Evolutionary conservation across 768 basidiomycete species (phyloP).

Genomic region (Phanerochaete sordida): DNA sequence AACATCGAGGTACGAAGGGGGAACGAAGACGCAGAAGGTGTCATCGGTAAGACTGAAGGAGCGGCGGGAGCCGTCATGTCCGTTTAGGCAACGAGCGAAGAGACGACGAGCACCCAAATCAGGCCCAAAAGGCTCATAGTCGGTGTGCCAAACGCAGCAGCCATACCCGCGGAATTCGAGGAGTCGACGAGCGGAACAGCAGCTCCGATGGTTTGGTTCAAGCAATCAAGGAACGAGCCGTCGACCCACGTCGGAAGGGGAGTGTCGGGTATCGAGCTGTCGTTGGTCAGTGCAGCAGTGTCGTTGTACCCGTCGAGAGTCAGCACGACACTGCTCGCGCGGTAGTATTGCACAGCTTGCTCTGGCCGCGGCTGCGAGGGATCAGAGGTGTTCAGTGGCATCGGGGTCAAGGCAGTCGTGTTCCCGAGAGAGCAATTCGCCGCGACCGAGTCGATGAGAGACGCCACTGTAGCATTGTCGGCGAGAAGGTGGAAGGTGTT

Average conservation of each 20-base stretch:
- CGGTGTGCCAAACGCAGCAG: not conserved
- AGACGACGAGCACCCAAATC: slow-evolving; percentile 7
- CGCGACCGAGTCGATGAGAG: slow-evolving; percentile 27
- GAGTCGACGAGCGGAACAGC: slow-evolving; percentile 54
- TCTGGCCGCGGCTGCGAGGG: slow-evolving; percentile 37
- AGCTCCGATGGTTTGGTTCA: slow-evolving; percentile 60
- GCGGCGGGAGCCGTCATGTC: not conserved
- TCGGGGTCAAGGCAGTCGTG: slow-evolving; percentile 28
- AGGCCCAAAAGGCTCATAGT: slow-evolving; percentile 7
- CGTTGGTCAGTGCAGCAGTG: slow-evolving; percentile 40
- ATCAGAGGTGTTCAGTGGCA: slow-evolving; percentile 29
- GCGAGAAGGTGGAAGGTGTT: slow-evolving; percentile 32
- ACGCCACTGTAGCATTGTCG: slow-evolving; percentile 30
- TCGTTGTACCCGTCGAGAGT: slow-evolving; percentile 68
- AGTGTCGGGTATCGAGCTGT: slow-evolving; percentile 39
- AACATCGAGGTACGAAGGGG: not conserved
- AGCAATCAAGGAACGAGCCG: slow-evolving; percentile 44
- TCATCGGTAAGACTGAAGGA: not conserved
- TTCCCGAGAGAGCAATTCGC: slow-evolving; percentile 31
- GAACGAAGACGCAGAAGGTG: not conserved
- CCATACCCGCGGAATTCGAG: slow-evolving; percentile 13
- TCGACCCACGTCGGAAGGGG: slow-evolving; percentile 55
- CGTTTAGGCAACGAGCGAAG: not conserved
- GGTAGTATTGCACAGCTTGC: slow-evolving; percentile 65
- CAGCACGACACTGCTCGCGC: slow-evolving; percentile 59